Evolutionary conservation across 352 stramenopile genomes (phyloP).

Genomic region (Phytophthora sp.): DNA sequence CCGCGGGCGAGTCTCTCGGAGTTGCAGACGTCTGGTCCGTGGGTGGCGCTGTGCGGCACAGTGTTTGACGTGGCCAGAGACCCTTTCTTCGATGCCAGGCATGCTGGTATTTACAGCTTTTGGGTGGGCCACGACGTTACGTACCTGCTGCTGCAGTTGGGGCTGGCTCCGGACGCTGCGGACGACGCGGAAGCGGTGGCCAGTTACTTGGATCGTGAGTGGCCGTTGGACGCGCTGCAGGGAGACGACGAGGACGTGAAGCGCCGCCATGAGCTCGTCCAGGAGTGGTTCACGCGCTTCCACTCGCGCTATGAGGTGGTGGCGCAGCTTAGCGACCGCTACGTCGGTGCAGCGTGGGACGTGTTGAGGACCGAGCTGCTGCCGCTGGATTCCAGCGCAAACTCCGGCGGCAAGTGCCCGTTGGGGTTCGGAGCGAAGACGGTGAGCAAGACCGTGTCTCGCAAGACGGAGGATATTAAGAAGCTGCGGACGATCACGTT

Average conservation of each 20-base stretch:
- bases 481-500: conserved; percentile 51
- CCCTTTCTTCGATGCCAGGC: conserved; percentile 48
- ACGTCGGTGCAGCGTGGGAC: conserved; percentile 50
- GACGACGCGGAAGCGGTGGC: conserved; percentile 38
- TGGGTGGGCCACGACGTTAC: conserved; percentile 67
- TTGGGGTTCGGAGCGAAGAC: conserved; percentile 59
- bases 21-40: conserved; percentile 35
- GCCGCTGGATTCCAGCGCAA: conserved; percentile 23
- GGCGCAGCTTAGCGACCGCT: conserved; percentile 55
- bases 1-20: conserved; percentile 29
- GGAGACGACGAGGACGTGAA: conserved; percentile 18
- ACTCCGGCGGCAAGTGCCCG: conserved; percentile 53
- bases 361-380: conserved; percentile 45
- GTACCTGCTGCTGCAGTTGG: conserved; percentile 49
- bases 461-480: conserved; percentile 26
- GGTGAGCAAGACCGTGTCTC: conserved; percentile 34
- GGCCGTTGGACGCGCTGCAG: conserved; percentile 37
- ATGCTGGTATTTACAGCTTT: conserved; percentile 46
- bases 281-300: conserved; percentile 65
- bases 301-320: conserved; percentile 54
- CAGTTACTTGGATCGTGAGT: conserved; percentile 48
- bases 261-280: conserved; percentile 42
- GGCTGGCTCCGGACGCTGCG: conserved; percentile 34
- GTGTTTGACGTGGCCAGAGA: conserved; percentile 59
- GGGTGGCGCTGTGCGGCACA: conserved; percentile 64